Conservation (phyloP, 768 basidiomycete species). For the Calvatia gigantea region DNA sequence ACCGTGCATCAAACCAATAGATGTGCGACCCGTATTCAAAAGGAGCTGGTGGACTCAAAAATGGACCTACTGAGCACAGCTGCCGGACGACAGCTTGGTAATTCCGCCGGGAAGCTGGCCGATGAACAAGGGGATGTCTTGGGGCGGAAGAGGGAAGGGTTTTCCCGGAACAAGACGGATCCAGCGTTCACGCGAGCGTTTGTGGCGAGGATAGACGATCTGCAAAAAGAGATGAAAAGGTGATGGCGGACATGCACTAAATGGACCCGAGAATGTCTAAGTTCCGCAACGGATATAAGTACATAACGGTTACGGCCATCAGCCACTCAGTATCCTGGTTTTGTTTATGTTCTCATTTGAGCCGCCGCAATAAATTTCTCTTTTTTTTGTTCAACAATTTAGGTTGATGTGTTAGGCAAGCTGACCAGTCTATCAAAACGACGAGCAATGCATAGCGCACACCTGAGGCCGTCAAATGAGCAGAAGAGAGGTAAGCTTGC, state of each 20-base stretch:
- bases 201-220: not conserved
- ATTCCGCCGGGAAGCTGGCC: not conserved
- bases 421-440: slow-evolving; percentile 91
- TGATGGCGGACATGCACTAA: not conserved
- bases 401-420: too few species aligned
- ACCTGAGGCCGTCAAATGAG: slow-evolving; percentile 95
- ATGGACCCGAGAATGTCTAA: not conserved
- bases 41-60: slow-evolving; percentile 42
- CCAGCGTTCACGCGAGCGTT: not conserved
- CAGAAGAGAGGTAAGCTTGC: slow-evolving; percentile 32
- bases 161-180: not conserved
- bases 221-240: slow-evolving; percentile 1
- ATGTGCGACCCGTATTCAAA: slow-evolving; percentile 43
- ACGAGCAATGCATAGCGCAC: too few species aligned
- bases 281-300: not conserved
- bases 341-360: too few species aligned
- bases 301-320: not conserved
- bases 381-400: too few species aligned
- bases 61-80: slow-evolving; percentile 48
- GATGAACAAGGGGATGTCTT: slow-evolving; percentile 4
- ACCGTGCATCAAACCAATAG: slow-evolving; percentile 21
- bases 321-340: not conserved
- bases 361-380: too few species aligned
- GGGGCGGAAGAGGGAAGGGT: not conserved
- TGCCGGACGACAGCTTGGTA: slow-evolving; percentile 45